Base-by-base conservation (phyloP, 2,329 filamentous ascomycete species). In the Pestalotiopsis sp. region DNA sequence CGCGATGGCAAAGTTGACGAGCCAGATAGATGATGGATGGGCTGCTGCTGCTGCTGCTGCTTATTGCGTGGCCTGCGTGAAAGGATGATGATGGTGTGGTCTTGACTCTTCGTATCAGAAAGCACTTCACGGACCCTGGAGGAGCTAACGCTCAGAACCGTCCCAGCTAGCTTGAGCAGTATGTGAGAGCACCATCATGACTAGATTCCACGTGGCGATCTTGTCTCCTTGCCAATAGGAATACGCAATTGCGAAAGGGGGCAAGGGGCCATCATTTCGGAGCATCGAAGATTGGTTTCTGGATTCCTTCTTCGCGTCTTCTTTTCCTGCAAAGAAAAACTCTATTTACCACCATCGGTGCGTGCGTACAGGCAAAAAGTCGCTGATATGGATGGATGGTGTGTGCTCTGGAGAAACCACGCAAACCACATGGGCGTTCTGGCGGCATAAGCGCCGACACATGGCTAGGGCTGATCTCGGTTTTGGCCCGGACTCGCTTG, bases 221-320 rank as follows among this genome's bases (percentile, higher is more conserved):
- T 45, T 63, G 61, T n/a, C 23, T n/a, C 31, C 31, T 36, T 61
- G 58, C 58, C 58, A 36, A 31, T 38, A 11, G 14, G n/a, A 14
- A 31, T 14, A 25, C 14, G 23, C 27, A 36, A 31, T 38, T 61
- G 27, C 20, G n/a, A 11, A 31, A n/a, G 31, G 17, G 17, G 27
- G 31, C 31, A 36, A 38, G 13, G 58, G 23, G 27, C 12, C 17
- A 27, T 25, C 13, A 36, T 12, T 61, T n/a, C n/a, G 56, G 61
- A 63, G 7, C 36, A 45, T 63, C 31, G 36, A 41, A 63, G 4
- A 57, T n/a, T 57, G 20, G 25, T n/a, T 31, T 65, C 49, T 57
- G 20, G 25, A n/a, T 31, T 65, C 49, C 63, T 65, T 65, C 63
- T 65, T 65, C 49, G 41, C 25, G 63, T 31, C n/a, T 65, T 65